Evolutionary conservation across 441 rosid species (phyloP).

Genomic region (Populus trichocarpa): DNA sequence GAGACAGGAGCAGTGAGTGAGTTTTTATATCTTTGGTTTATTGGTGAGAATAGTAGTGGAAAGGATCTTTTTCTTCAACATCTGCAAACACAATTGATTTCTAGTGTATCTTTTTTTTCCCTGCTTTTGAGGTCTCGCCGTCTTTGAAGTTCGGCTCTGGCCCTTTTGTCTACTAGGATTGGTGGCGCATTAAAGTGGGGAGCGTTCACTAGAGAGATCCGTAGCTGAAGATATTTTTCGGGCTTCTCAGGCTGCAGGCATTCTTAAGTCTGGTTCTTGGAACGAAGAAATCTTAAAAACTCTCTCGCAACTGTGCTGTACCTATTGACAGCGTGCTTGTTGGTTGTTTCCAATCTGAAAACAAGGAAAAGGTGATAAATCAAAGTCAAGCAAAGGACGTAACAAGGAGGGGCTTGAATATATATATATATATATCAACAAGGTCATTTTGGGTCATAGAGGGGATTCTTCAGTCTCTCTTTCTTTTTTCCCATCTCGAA

Average conservation of each 20-base stretch:
- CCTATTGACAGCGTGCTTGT: not conserved
- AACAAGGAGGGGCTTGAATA: not conserved
- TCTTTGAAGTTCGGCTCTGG: conserved; percentile 35
- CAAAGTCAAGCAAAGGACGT: conserved; percentile 19
- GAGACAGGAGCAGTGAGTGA: no score
- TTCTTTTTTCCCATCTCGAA: conserved; percentile 22
- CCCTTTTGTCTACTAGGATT: conserved; percentile 23
- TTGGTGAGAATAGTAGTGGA: conserved; percentile 14
- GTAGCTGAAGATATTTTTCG: conserved; percentile 19
- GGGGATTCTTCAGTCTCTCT: not conserved
- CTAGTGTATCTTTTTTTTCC: conserved; percentile 1
- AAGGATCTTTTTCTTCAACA: conserved; percentile 26
- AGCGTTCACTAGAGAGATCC: conserved; percentile 23
- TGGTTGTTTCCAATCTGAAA: conserved; percentile 18
- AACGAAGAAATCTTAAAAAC: conserved; percentile 20
- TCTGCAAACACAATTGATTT: conserved; percentile 18
- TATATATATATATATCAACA: not conserved
- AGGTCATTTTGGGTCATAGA: conserved; percentile 18
- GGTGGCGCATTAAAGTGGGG: conserved; percentile 39
- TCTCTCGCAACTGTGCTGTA: not conserved
- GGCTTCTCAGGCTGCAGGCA: not conserved
- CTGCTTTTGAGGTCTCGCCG: conserved; percentile 55
- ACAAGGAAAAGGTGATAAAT: conserved; percentile 7
- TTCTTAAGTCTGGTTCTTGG: conserved; percentile 12
- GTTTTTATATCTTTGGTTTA: not conserved